These are phyloP conservation scores for Hyphopichia fennica DNA, from an alignment of 1,139 yeast genomes.

Conservation along the genomic window DNA sequence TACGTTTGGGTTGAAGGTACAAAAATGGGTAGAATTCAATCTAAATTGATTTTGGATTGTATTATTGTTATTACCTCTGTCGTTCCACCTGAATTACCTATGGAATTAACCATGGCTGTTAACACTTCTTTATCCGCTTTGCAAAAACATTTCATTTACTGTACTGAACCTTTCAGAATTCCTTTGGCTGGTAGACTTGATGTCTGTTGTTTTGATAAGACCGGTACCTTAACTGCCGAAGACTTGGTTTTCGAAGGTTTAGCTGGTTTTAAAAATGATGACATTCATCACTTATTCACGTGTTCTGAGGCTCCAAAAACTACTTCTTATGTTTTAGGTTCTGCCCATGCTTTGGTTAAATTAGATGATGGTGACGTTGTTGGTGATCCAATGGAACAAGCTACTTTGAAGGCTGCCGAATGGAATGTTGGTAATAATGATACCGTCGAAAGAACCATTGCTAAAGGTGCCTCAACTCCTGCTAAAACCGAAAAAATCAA, in stretches of 20 bases:
- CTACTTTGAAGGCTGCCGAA: constrained; percentile 82
- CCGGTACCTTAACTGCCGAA: constrained; percentile 98
- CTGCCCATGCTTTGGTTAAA: constrained; percentile 94
- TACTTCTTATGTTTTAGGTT: constrained; percentile 77
- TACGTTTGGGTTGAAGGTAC: constrained; percentile 99
- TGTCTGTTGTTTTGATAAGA: constrained; percentile 97
- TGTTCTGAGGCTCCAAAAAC: constrained; percentile 63
- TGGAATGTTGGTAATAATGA: constrained; percentile 85
- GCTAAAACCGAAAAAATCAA: constrained; percentile 54
- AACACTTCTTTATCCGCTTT: constrained; percentile 86
- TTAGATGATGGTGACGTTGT: constrained; percentile 96
- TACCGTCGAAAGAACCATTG: constrained; percentile 46
- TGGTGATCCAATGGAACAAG: constrained; percentile 99
- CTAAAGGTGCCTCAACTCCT: constrained; percentile 17
- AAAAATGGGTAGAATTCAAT: constrained; percentile 90
- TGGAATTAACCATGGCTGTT: constrained; percentile 98
- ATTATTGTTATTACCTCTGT: constrained; percentile 94
- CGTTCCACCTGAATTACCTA: constrained; percentile 98
- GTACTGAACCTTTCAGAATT: constrained; percentile 98
- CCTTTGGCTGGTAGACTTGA: constrained; percentile 98
- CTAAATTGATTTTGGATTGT: constrained; percentile 92
- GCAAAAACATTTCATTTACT: constrained; percentile 83
- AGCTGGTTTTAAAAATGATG: constrained; percentile 69
- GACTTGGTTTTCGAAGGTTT: constrained; percentile 95
- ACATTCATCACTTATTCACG: constrained; percentile 56